These are phyloP conservation scores for Bolboschoenoplectus hybrid DNA, from an alignment of 202 grass and related monocot genomes.

Conservation along the genomic window DNA sequence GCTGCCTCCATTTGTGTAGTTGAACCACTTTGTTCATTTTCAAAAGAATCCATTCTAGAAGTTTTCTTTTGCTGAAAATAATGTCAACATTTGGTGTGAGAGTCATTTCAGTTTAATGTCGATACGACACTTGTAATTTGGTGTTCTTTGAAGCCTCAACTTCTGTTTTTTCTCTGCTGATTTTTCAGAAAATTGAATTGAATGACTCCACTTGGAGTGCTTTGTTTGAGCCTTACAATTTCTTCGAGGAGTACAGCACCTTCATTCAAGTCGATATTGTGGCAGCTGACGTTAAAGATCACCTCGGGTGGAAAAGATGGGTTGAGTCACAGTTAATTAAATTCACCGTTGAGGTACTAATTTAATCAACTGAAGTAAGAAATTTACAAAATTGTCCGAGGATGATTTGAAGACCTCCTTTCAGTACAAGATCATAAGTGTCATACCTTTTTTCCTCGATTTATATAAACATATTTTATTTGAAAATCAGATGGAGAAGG, in stretches of 20 bases:
- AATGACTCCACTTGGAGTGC: constrained; percentile 73
- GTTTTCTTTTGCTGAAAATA: constrained; percentile 19
- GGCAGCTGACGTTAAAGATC: constrained; percentile 70
- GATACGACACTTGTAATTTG: not conserved
- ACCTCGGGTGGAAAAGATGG: constrained; percentile 96
- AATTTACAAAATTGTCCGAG: no score
- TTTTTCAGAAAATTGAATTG: constrained; percentile 74
- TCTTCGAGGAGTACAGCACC: constrained; percentile 92
- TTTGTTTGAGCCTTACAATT: constrained; percentile 76
- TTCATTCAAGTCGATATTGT: constrained; percentile 94
- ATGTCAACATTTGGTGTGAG: not conserved
- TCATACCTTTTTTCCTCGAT: not conserved
- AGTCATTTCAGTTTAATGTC: no score
- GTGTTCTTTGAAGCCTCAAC: no score
- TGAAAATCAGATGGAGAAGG: constrained; percentile 78
- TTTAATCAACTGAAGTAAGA: not conserved
- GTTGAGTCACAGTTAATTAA: constrained; percentile 89
- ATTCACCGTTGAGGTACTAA: constrained; percentile 74
- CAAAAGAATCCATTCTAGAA: no score
- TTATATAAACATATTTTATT: not conserved
- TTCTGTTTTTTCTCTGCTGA: not conserved
- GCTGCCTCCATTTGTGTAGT: not conserved
- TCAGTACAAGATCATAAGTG: no score
- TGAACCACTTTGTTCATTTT: not conserved
- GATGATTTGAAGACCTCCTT: no score